Percentiles rank a stretch among this genome's conserved stretches.
Conservation (phyloP, 1,284 basidiomycete species). For the Malassezia pachydermatis region DNA sequence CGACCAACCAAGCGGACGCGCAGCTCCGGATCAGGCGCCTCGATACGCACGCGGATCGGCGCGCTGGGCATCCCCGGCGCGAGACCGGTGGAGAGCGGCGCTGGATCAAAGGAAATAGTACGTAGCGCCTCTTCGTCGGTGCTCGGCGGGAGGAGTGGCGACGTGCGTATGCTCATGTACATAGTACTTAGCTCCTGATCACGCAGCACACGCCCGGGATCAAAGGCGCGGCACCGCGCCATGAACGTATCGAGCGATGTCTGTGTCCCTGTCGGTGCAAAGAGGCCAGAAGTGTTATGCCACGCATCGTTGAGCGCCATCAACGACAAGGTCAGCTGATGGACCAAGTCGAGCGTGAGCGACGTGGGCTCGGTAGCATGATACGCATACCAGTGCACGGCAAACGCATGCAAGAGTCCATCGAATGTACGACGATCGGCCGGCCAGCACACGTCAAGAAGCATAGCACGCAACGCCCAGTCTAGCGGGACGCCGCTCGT, state of each 20-base stretch:
- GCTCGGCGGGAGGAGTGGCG: conserved; percentile 29
- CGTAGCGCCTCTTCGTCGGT: conserved; percentile 22
- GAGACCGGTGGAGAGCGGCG: conserved; percentile 26
- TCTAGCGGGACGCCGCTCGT: conserved; percentile 74
- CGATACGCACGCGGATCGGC: conserved; percentile 34
- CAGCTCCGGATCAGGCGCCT: conserved; percentile 34
- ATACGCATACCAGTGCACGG: conserved; percentile 76
- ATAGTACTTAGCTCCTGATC: conserved; percentile 39
- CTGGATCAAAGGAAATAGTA: conserved; percentile 23
- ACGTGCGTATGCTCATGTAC: conserved; percentile 28
- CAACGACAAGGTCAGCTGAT: conserved; percentile 65
- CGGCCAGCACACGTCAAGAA: conserved; percentile 65
- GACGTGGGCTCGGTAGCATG: conserved; percentile 52
- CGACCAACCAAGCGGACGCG: conserved; percentile 35
- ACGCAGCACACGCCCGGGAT: conserved; percentile 24
- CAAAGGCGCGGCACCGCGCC: conserved; percentile 28
- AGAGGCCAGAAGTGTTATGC: conserved; percentile 25
- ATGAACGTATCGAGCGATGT: conserved; percentile 29
- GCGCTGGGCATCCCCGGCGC: conserved; percentile 32
- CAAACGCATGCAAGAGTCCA: conserved; percentile 59
- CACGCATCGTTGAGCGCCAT: conserved; percentile 65
- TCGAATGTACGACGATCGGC: conserved; percentile 63
- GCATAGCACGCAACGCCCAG: conserved; percentile 73
- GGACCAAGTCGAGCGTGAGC: conserved; percentile 48
- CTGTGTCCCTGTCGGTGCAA: conserved; percentile 21